Conservation (phyloP, 202 grass and related monocot species). For the Brachypodium distachyon region DNA sequence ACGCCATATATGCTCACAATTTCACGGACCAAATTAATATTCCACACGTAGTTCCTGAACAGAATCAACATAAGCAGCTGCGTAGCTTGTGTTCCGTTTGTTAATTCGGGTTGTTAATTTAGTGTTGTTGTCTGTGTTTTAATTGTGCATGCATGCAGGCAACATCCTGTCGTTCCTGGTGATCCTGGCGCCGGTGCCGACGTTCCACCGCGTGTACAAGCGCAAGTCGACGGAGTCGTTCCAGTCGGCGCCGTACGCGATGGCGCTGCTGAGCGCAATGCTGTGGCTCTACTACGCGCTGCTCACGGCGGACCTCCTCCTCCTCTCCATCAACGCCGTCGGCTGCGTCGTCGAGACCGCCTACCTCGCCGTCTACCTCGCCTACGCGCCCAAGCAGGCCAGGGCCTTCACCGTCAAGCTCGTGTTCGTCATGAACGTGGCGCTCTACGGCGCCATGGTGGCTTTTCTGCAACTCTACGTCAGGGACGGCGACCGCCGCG, state of each 20-base stretch:
- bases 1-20: too few species aligned
- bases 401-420: conserved; percentile 48
- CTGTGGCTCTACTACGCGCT: conserved; percentile 86
- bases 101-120: background rate
- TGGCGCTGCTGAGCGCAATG: conserved; percentile 82
- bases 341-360: conserved; percentile 42
- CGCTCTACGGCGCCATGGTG: conserved; percentile 41
- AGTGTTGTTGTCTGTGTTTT: background rate
- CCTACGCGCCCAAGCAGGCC: conserved; percentile 51
- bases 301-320: conserved; percentile 45
- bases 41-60: too few species aligned
- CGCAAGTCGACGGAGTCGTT: conserved; percentile 87
- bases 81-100: too few species aligned
- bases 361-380: conserved; percentile 65
- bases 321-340: conserved; percentile 69
- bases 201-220: conserved; percentile 76
- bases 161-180: conserved; percentile 78
- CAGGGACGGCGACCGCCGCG: conserved; percentile 27
- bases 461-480: conserved; percentile 31
- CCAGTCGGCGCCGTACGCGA: conserved; percentile 67
- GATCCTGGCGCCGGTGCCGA: conserved; percentile 73
- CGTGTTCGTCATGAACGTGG: conserved; percentile 39
- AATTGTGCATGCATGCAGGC: conserved; percentile 37
- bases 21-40: background rate
- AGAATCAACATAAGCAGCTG: too few species aligned